Conservation (phyloP, 345 rosid species). For the Limnanthes douglasii region DNA sequence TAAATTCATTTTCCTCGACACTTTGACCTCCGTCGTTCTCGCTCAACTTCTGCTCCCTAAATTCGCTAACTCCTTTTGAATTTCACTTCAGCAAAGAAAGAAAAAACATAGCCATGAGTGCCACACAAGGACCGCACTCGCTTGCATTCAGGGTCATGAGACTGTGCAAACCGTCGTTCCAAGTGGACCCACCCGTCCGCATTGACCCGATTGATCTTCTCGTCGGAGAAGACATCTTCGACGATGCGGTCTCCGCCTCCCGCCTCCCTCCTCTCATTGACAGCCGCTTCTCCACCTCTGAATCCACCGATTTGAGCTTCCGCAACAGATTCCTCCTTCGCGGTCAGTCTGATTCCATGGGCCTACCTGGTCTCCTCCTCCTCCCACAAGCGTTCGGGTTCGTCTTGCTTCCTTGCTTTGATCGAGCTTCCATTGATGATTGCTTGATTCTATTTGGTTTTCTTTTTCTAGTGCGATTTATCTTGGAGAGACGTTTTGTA, state of each 20-base stretch:
- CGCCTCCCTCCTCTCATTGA: conserved; percentile 10
- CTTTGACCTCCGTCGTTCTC: no score
- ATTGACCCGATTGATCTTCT: conserved; percentile 78
- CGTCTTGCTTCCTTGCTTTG: neutral
- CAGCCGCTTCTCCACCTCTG: conserved; percentile 15
- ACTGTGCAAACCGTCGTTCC: conserved; percentile 79
- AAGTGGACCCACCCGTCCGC: conserved; percentile 72
- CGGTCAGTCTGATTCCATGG: conserved; percentile 42
- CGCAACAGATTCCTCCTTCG: conserved; percentile 40
- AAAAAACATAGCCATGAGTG: conserved; percentile 11
- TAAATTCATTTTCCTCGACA: no score
- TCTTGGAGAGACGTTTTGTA: conserved; percentile 89
- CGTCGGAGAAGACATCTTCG: conserved; percentile 86
- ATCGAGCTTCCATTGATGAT: neutral
- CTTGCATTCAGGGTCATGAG: conserved; percentile 97
- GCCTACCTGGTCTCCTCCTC: conserved; percentile 63
- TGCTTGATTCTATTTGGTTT: neutral
- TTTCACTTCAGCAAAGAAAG: neutral
- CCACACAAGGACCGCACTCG: conserved; percentile 62
- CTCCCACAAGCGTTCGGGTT: conserved; percentile 79
- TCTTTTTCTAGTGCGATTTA: conserved; percentile 54
- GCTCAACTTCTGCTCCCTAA: no score
- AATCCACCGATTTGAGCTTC: conserved; percentile 60
- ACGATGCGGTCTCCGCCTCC: conserved; percentile 60
- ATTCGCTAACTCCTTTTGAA: neutral